Percentiles rank a stretch among this genome's conserved stretches.
These are phyloP conservation scores for Saccharomyces kudriavzevii DNA, from an alignment of 805 yeast species.

Conservation along the genomic window DNA sequence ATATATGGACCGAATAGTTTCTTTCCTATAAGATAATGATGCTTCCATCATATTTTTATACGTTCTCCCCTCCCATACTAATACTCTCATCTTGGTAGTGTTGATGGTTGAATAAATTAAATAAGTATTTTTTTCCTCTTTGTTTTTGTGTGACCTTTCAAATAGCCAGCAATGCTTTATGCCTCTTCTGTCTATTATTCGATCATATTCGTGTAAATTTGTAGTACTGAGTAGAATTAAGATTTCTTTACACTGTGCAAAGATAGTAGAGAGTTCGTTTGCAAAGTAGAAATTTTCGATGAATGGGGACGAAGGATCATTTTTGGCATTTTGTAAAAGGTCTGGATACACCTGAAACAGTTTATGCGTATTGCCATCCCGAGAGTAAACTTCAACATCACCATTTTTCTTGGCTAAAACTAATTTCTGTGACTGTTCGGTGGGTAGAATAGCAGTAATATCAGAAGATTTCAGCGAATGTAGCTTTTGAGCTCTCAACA, in stretches of 20 bases:
- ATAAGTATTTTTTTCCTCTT: conserved; percentile 10
- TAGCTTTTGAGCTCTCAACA: conserved; percentile 19
- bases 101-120: conserved; percentile 15
- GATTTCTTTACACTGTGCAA: conserved; percentile 21
- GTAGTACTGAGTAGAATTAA: conserved; percentile 23
- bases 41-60: conserved; percentile 22
- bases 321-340: conserved; percentile 16
- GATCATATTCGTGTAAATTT: conserved; percentile 27
- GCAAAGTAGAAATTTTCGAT: conserved; percentile 20
- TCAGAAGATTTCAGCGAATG: conserved; percentile 16
- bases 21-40: conserved; percentile 13
- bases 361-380: conserved; percentile 14
- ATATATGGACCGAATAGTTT: conserved; percentile 14
- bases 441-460: conserved; percentile 19
- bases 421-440: conserved; percentile 21
- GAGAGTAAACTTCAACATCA: conserved; percentile 25
- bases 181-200: conserved; percentile 27
- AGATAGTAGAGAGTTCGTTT: conserved; percentile 21
- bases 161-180: conserved; percentile 22
- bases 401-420: conserved; percentile 23
- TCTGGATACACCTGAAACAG: conserved; percentile 24
- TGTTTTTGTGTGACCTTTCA: conserved; percentile 6
- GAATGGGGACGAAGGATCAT: conserved; percentile 7
- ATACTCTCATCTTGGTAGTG: conserved; percentile 16
- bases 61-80: conserved; percentile 24